phyloP scores from a whole-genome alignment of 768 basidiomycete species.

The Agrocybe pediades region DNA sequence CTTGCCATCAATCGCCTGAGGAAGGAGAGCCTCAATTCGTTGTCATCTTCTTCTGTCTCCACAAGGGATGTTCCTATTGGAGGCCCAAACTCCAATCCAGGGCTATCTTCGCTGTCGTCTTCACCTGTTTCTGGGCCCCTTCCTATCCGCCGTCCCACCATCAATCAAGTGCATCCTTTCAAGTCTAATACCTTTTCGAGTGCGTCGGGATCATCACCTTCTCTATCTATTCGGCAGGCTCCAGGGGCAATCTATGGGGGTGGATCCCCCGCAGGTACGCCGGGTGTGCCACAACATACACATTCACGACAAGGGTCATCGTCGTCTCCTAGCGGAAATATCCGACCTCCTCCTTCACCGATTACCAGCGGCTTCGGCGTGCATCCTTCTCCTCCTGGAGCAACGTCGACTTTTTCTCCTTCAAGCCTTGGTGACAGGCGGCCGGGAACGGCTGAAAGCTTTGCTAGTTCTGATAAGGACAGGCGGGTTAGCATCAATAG shows the following conservation, averaged over 20 bases:
- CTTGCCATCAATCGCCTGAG: constrained; percentile 45
- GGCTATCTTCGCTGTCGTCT: constrained; percentile 28
- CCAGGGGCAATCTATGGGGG: constrained; percentile 6
- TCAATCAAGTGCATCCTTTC: constrained; percentile 38
- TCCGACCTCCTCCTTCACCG: constrained; percentile 28
- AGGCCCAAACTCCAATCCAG: constrained; percentile 8
- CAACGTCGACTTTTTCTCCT: constrained; percentile 20
- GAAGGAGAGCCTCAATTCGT: constrained; percentile 50
- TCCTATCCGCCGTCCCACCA: constrained; percentile 32
- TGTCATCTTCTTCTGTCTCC: constrained; percentile 29
- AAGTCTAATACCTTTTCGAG: constrained; percentile 39
- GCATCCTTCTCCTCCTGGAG: constrained; percentile 18
- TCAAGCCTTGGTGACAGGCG: constrained; percentile 29
- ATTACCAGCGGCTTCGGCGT: constrained; percentile 19
- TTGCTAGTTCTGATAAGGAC: constrained; percentile 17
- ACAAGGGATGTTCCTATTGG: constrained; percentile 17
- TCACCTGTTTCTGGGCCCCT: constrained; percentile 29
- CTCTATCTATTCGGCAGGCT: constrained; percentile 32
- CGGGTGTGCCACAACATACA: constrained; percentile 8
- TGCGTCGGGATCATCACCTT: constrained; percentile 32
- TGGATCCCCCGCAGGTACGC: constrained; percentile 13
- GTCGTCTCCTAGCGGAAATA: constrained; percentile 12
- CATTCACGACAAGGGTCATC: constrained; percentile 21
- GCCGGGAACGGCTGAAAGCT: constrained; percentile 22
- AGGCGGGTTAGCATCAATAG: constrained; percentile 19